Evolutionary conservation across 73 alveolate genomes (phyloP), one percentile per base, ranked within the genome.

Genomic region (Tetrahymena thermophila): DNA sequence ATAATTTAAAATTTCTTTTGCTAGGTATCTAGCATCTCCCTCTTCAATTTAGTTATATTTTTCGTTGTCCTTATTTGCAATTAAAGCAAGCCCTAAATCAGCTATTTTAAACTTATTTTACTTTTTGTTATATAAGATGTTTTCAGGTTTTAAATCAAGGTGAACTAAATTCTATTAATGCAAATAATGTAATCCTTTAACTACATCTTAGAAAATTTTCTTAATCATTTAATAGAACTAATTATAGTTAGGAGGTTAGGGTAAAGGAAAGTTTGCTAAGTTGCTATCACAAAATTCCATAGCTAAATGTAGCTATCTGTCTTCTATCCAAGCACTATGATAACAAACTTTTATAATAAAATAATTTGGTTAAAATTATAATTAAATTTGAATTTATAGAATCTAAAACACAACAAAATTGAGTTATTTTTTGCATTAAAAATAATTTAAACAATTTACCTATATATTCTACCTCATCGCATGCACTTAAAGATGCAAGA

Each of bases 131-230:
- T 96, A 97, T 50, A 98, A 96, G 35, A 99, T 98, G 94, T 99
- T 99, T 58, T 98, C 99, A 13, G 99, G 99, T 94, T 99, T 99
- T 35, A 99, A 97, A 96, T 99, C 99, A 50, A 99, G 97, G 96
- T 99, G 99, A 50, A 98, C 99, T 93, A 99, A 98, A 44, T 97
- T 98, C 94, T 96, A 97, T 43, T 95, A 97, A 96, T 99, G 99
- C 55, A 99, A 98, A 85, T 96, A 97, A 85, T 97, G 97, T 42
- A 99, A 96, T 19, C 99, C 99, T 34, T 96, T 40, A 93, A 96
- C 94, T 3, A 96, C 96, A 93, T 98, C 99, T 56, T 97, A 94
- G 96, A 97, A 71, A 1, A 98, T 96, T 57, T 97, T 94, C 85
- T 55, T 94, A 17, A 98, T 34, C 44, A 94, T 97, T 43, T 34